phyloP scores from a whole-genome alignment of 1,284 basidiomycete genomes.

The Abortiporus biennis region DNA sequence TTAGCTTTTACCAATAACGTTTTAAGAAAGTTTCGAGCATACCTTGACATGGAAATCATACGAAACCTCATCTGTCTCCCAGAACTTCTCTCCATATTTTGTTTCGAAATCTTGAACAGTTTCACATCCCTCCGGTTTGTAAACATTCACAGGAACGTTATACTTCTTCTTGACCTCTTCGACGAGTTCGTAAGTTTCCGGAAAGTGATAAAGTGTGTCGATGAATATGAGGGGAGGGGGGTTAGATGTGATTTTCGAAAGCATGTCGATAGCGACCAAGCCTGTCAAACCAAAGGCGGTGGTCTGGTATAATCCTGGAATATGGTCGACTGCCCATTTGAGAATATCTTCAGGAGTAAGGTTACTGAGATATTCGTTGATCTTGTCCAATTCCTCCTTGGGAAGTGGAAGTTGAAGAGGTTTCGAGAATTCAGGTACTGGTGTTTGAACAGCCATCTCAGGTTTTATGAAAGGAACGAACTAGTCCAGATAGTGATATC shows the following conservation, averaged over 20 bases:
- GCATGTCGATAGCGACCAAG: conserved; percentile 88
- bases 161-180: conserved; percentile 78
- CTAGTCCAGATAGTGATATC: neutral
- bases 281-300: conserved; percentile 94
- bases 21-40: conserved; percentile 12
- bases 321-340: conserved; percentile 72
- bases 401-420: conserved; percentile 63
- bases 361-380: conserved; percentile 69
- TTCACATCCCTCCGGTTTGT: conserved; percentile 71
- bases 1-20: neutral
- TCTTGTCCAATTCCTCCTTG: conserved; percentile 50
- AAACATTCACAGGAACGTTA: conserved; percentile 68
- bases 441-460: conserved; percentile 10
- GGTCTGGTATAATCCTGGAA: conserved; percentile 83
- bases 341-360: conserved; percentile 81
- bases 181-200: conserved; percentile 87
- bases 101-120: conserved; percentile 75
- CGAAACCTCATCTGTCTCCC: conserved; percentile 84
- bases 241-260: conserved; percentile 66
- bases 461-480: neutral
- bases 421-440: conserved; percentile 29
- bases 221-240: conserved; percentile 83
- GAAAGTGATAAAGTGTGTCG: conserved; percentile 96
- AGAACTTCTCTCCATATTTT: conserved; percentile 78
- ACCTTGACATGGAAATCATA: conserved; percentile 96